Base-by-base conservation (phyloP, 148 eudicot species). In the Vaccinium macrocarpon region DNA sequence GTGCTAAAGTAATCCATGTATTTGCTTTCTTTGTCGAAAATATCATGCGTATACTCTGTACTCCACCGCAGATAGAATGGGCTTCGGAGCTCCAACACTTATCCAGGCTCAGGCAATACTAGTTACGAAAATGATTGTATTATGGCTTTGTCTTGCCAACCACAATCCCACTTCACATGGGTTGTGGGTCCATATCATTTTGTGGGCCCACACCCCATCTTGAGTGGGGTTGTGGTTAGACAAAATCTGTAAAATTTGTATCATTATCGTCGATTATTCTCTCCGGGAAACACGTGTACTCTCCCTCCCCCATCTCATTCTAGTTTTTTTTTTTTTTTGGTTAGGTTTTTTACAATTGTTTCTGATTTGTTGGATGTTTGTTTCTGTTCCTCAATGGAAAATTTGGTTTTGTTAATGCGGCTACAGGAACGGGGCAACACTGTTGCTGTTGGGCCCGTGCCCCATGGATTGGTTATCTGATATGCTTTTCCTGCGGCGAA, bases 351-450 rank as follows among this genome's bases (percentile, higher is more conserved):
- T 5, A 14, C 73, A 27, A 27, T 68, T 25, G 78, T 84, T 71
- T 18, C 42, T 29, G 74, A 84, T 84, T 62, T 83, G 0, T 80
- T 16, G 14, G 1, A 5, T 87, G n/a, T 87, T 83, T 81, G 38
- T 70, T 77, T 85, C 18, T 82, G 80, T 85, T 84, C 86, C 83
- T 88, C 86, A 77, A 87, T 75, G 78, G 78, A 76, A 81, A 42
- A 75, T 82, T 19, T 85, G 95, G 99, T 90, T 95, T 97, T 84
- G 98, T 97, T 77, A 97, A 97, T 90, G 99, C 99, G 13, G 96
- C 96, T 8, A 95, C 99, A 21, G 99, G 98, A 27, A 95, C 96
- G 35, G 99, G 99, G 99, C 18, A 97, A 94, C 82, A 97, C 98
- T 77, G 86, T 97, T 61, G 95, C 91, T n/a, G n/a, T n/a, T n/a